Percentiles rank a stretch among this genome's conserved stretches.
Evolutionary conservation across 2,329 filamentous ascomycete genomes (phyloP).

Genomic region (Ascochyta pisi): DNA sequence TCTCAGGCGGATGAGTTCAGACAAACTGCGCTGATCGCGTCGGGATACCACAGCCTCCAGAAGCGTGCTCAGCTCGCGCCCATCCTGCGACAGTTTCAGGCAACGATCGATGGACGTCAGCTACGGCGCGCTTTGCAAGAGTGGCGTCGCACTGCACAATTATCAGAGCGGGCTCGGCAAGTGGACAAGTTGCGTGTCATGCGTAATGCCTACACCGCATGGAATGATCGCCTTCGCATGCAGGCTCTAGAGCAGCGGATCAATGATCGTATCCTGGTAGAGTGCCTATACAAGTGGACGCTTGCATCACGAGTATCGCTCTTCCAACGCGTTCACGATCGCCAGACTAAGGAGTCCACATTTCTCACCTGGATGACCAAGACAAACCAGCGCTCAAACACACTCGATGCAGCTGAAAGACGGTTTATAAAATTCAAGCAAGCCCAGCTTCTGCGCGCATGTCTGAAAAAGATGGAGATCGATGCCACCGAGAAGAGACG

Average conservation of each 20-base stretch:
- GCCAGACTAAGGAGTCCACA: slow-evolving; percentile 34
- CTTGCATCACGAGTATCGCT: slow-evolving; percentile 55
- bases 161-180: slow-evolving; percentile 57
- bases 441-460: slow-evolving; percentile 33
- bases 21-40: slow-evolving; percentile 28
- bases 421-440: slow-evolving; percentile 43
- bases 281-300: slow-evolving; percentile 68
- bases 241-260: slow-evolving; percentile 60
- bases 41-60: slow-evolving; percentile 32
- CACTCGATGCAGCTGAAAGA: slow-evolving; percentile 39
- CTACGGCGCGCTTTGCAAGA: slow-evolving; percentile 55
- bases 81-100: slow-evolving; percentile 53
- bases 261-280: slow-evolving; percentile 62
- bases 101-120: slow-evolving; percentile 54
- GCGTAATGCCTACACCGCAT: slow-evolving; percentile 64
- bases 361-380: slow-evolving; percentile 42
- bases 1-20: slow-evolving; percentile 47
- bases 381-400: slow-evolving; percentile 34
- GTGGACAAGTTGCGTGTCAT: slow-evolving; percentile 61
- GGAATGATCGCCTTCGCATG: slow-evolving; percentile 67
- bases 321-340: slow-evolving; percentile 49
- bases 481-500: slow-evolving; percentile 32
- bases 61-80: slow-evolving; percentile 53
- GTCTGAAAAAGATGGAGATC: slow-evolving; percentile 38
- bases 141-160: slow-evolving; percentile 56